A percentile compares a stretch with the other conserved stretches of the same genome.
phyloP scores from a whole-genome alignment of 179 eudicot genomes.

The Gypsophila paniculata region DNA sequence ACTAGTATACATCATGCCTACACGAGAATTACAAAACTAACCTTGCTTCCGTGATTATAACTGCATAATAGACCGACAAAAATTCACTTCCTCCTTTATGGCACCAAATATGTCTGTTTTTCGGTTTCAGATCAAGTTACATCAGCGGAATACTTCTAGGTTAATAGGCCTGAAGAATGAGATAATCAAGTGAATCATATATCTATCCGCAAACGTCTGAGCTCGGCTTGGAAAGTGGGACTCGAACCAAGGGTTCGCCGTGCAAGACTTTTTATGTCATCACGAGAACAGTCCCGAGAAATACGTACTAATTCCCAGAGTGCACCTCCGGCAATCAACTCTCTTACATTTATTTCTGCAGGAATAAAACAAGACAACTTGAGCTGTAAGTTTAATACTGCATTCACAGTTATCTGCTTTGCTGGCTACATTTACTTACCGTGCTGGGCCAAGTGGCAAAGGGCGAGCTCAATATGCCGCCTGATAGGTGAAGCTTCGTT shows the following conservation, averaged over 20 bases:
- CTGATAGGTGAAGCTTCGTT: slow-evolving; percentile 88
- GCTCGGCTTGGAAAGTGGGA: slow-evolving; percentile 63
- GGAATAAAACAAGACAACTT: neutral
- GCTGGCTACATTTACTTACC: slow-evolving; percentile 38
- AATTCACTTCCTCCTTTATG: neutral
- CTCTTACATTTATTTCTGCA: slow-evolving; percentile 85
- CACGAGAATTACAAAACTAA: slow-evolving; percentile 26
- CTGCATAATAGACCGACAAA: neutral
- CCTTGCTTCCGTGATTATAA: slow-evolving; percentile 9
- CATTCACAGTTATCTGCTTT: neutral
- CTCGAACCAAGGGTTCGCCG: slow-evolving; percentile 71
- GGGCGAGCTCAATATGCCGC: slow-evolving; percentile 96
- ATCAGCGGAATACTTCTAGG: slow-evolving; percentile 1
- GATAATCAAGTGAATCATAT: slow-evolving; percentile 16
- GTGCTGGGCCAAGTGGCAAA: slow-evolving; percentile 96
- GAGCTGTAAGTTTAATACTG: neutral
- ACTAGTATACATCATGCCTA: slow-evolving; percentile 25
- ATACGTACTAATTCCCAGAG: slow-evolving; percentile 97
- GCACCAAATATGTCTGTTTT: neutral
- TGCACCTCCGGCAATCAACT: slow-evolving; percentile 95
- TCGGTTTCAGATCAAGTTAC: neutral
- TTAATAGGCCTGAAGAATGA: neutral
- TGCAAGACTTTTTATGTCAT: slow-evolving; percentile 82
- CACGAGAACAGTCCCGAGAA: slow-evolving; percentile 88
- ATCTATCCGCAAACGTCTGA: slow-evolving; percentile 70